Conservation (phyloP, 345 rosid genomes). For the Viola odorata region DNA sequence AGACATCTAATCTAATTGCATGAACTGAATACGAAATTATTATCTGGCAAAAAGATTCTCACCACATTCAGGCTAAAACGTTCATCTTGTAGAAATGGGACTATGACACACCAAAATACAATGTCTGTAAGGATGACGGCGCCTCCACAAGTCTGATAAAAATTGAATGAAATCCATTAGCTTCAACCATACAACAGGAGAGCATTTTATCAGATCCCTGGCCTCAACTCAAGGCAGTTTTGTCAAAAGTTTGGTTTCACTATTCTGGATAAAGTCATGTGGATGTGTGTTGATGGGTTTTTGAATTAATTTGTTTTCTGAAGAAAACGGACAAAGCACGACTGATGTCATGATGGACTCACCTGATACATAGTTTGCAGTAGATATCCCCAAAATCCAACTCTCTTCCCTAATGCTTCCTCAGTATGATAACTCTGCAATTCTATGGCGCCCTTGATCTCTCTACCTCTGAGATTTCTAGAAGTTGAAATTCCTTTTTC, state of each 20-base stretch:
- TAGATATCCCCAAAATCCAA: constrained; percentile 67
- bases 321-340: not conserved
- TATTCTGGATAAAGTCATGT: no score
- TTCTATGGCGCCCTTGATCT: constrained; percentile 26
- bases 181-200: no score
- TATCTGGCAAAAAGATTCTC: no score
- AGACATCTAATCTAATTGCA: no score
- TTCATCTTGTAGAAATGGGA: constrained; percentile 53
- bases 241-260: no score
- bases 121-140: constrained; percentile 73
- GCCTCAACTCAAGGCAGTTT: no score
- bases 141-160: constrained; percentile 64
- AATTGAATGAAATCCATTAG: no score
- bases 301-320: no score
- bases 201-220: no score
- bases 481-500: constrained; percentile 11
- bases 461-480: constrained; percentile 12
- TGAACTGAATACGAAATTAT: no score
- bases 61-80: constrained; percentile 65
- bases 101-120: constrained; percentile 66
- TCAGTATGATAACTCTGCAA: constrained; percentile 36
- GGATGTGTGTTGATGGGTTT: no score
- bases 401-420: constrained; percentile 37
- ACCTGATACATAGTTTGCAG: constrained; percentile 80
- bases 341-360: not conserved